A percentile compares a stretch with the other conserved stretches of the same genome.
Conservation (phyloP, 345 rosid species). For the Hibiscus trionum region DNA sequence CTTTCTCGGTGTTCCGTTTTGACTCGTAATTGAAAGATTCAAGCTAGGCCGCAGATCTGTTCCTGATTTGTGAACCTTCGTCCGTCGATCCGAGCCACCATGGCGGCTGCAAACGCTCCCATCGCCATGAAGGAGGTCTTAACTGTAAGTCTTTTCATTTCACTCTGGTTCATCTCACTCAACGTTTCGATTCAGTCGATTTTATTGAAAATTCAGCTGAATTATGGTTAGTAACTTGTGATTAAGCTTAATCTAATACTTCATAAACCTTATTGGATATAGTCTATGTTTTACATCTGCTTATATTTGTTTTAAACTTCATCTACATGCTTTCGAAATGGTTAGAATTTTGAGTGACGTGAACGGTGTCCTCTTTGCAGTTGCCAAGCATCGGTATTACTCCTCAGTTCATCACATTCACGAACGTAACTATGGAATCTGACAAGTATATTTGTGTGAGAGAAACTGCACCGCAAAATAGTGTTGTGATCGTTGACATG, state of each 20-base stretch:
- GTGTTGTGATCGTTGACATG: slow-evolving; percentile 93
- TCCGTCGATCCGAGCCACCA: slow-evolving; percentile 44
- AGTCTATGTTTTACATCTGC: not conserved
- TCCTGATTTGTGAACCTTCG: slow-evolving; percentile 13
- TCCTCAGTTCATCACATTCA: slow-evolving; percentile 77
- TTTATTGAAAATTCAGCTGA: slow-evolving; percentile 13
- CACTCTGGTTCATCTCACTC: not conserved
- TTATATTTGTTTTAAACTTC: slow-evolving; percentile 10
- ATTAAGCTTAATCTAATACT: not conserved
- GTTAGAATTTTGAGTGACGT: slow-evolving; percentile 18
- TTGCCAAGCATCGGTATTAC: slow-evolving; percentile 80
- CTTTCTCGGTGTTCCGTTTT: slow-evolving; percentile 2
- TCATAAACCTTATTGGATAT: not conserved
- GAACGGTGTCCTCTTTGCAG: slow-evolving; percentile 31
- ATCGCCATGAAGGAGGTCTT: slow-evolving; percentile 90
- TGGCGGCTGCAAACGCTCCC: slow-evolving; percentile 90
- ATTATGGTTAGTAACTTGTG: not conserved
- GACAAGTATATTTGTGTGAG: slow-evolving; percentile 94
- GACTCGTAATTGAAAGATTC: slow-evolving; percentile 14
- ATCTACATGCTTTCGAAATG: not conserved
- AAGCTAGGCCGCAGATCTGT: slow-evolving; percentile 35
- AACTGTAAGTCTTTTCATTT: slow-evolving; percentile 42
- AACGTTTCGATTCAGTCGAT: not conserved
- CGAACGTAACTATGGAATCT: slow-evolving; percentile 95
- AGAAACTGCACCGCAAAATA: slow-evolving; percentile 92